Conservation (phyloP, 2,329 filamentous ascomycete species). For the Fusarium odoratissimum region DNA sequence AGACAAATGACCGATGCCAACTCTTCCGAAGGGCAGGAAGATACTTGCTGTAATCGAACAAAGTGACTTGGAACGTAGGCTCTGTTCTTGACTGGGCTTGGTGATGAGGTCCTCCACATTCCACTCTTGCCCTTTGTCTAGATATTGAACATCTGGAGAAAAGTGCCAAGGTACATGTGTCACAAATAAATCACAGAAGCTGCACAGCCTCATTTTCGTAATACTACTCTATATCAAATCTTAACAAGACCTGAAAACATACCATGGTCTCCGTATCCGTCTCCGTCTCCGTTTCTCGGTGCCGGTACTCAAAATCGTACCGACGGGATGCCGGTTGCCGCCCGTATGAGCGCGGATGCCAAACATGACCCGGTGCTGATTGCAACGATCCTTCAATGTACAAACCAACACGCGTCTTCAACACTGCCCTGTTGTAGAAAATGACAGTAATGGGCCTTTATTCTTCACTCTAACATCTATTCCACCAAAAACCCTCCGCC, state of each 20-base stretch:
- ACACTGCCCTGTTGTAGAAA: neutral
- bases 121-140: neutral
- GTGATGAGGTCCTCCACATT: neutral
- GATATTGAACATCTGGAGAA: neutral
- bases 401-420: neutral
- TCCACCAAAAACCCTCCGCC: constrained; percentile 60
- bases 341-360: neutral
- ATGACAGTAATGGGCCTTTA: neutral
- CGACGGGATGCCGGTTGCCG: neutral
- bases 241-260: neutral
- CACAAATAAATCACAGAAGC: neutral
- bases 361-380: neutral
- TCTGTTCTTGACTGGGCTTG: neutral
- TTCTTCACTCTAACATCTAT: constrained; percentile 28
- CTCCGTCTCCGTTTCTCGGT: neutral
- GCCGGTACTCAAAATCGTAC: neutral
- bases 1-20: neutral
- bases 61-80: neutral
- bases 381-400: neutral
- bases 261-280: neutral
- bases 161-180: neutral
- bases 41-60: neutral
- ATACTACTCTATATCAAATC: neutral
- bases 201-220: constrained; percentile 8
- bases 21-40: neutral